These are phyloP conservation scores for Macadamia tetraphylla DNA, from an alignment of 164 flowering plant genomes.

Conservation along the genomic window DNA sequence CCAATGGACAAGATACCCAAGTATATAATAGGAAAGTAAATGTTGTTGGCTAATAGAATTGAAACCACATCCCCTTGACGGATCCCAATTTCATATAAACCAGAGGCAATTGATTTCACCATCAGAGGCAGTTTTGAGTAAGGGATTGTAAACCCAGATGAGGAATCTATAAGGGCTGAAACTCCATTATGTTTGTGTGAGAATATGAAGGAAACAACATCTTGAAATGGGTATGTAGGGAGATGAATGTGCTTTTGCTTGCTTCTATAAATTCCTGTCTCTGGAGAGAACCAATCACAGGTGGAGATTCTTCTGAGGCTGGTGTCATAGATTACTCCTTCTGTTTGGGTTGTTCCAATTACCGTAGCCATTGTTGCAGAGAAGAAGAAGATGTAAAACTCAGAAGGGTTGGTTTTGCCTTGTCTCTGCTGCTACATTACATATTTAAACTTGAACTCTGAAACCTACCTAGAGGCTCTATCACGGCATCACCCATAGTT, in stretches of 20 bases:
- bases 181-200: constrained; percentile 42
- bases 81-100: constrained; percentile 47
- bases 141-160: constrained; percentile 53
- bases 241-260: constrained; percentile 33
- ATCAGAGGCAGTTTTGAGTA: constrained; percentile 38
- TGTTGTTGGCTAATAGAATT: constrained; percentile 55
- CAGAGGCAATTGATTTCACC: constrained; percentile 58
- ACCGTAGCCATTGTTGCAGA: not conserved
- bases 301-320: not conserved
- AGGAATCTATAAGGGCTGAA: constrained; percentile 59
- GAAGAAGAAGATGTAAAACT: too few species aligned
- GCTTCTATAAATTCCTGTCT: constrained; percentile 60
- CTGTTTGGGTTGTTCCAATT: not conserved
- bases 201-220: constrained; percentile 59
- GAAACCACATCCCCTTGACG: constrained; percentile 58
- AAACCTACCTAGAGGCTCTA: too few species aligned
- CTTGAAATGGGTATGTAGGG: constrained; percentile 49
- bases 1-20: constrained; percentile 54
- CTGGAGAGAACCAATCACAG: constrained; percentile 40
- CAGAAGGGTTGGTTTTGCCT: too few species aligned
- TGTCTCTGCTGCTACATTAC: too few species aligned
- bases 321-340: not conserved
- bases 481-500: too few species aligned
- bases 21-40: constrained; percentile 53
- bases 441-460: too few species aligned